phyloP scores from a whole-genome alignment of 2,329 filamentous ascomycete genomes.

The Exophiala xenobiotica region DNA sequence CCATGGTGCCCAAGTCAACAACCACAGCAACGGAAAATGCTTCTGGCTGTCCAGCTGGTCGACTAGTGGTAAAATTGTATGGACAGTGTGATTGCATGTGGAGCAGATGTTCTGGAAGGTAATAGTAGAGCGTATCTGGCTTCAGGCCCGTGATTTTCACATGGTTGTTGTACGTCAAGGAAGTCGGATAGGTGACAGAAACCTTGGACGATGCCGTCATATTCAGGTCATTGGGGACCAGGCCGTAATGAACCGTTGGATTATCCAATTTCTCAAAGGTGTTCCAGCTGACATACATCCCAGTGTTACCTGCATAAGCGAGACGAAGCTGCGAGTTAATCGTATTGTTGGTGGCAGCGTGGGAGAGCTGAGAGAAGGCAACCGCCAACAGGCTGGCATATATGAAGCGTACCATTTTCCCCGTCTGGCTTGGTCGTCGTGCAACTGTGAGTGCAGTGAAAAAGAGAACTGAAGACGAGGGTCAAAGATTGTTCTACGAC shows the following conservation, averaged over 20 bases:
- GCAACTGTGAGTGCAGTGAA: background rate
- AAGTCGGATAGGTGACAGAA: background rate
- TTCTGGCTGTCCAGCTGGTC: slow-evolving; percentile 42
- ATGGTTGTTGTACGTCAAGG: slow-evolving; percentile 39
- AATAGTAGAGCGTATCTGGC: slow-evolving; percentile 52
- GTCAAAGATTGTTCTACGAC: background rate
- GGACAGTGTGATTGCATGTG: slow-evolving; percentile 49
- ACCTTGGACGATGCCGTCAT: background rate
- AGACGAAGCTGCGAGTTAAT: background rate
- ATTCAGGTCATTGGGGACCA: background rate
- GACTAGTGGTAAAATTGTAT: slow-evolving; percentile 51
- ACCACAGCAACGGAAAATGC: slow-evolving; percentile 49
- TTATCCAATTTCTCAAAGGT: background rate
- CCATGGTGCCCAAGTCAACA: slow-evolving; percentile 57
- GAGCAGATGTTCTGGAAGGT: slow-evolving; percentile 44
- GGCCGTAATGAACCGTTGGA: background rate
- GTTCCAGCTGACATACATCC: background rate
- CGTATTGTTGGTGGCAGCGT: background rate
- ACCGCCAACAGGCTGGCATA: background rate
- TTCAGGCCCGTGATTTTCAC: slow-evolving; percentile 46
- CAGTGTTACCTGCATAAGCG: background rate
- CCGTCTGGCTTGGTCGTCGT: background rate
- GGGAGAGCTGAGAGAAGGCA: background rate
- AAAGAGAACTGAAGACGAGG: background rate
- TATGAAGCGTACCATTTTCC: background rate